phyloP scores from a whole-genome alignment of 768 basidiomycete genomes.

The Trametes cinnabarina region DNA sequence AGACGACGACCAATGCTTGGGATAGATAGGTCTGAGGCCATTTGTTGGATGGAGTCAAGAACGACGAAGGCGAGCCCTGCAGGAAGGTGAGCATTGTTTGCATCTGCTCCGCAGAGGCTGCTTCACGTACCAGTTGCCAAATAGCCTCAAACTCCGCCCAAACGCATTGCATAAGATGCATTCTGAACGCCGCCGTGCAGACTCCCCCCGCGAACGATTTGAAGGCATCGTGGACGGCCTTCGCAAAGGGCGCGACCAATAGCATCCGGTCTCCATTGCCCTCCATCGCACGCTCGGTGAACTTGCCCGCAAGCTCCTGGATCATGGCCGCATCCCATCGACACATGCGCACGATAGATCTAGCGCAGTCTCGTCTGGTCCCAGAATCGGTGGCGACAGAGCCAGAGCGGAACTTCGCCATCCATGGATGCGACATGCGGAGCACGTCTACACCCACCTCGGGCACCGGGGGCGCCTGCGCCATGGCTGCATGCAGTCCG shows the following conservation, averaged over 20 bases:
- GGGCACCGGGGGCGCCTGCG: not conserved
- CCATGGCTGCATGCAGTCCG: not conserved
- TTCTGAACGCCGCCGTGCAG: not conserved
- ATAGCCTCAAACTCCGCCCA: slow-evolving; percentile 11
- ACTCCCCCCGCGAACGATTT: not conserved
- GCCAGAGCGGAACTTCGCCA: slow-evolving; percentile 7
- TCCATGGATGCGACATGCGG: slow-evolving; percentile 8
- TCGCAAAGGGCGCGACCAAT: slow-evolving; percentile 7
- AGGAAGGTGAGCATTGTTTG: not conserved
- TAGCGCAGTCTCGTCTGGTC: not conserved
- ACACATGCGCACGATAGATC: slow-evolving; percentile 11
- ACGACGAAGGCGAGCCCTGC: not conserved
- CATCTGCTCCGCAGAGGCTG: too few relatives aligned
- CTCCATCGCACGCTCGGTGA: slow-evolving; percentile 12
- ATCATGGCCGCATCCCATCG: slow-evolving; percentile 9
- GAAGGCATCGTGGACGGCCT: slow-evolving; percentile 1
- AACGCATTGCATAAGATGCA: not conserved
- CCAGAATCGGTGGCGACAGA: not conserved
- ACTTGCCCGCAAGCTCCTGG: slow-evolving; percentile 1
- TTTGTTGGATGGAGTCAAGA: not conserved
- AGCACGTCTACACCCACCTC: not conserved
- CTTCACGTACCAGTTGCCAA: slow-evolving; percentile 14
- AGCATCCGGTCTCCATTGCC: not conserved
- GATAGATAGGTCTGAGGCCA: not conserved
- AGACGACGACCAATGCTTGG: slow-evolving; percentile 1